Percentiles rank a stretch among this genome's conserved stretches.
Conservation (phyloP, 2,329 filamentous ascomycete species). For the Cercospora sp. region DNA sequence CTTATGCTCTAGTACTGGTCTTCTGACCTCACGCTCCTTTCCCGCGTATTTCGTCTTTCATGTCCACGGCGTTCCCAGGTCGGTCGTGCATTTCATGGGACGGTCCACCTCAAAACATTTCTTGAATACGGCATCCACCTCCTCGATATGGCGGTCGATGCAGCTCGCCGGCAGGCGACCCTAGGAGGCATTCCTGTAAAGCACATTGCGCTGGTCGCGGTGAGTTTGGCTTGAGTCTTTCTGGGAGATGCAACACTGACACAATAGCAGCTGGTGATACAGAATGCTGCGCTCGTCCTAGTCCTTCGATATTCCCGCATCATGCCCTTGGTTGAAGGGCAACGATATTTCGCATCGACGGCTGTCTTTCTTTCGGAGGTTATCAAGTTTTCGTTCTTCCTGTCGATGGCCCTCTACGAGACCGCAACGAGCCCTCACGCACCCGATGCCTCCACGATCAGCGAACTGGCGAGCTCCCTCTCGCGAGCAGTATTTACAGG, state of each 20-base stretch:
- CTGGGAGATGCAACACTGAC: conserved; percentile 25
- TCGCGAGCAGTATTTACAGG: conserved; percentile 79
- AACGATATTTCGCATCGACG: conserved; percentile 90
- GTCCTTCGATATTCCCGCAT: conserved; percentile 93
- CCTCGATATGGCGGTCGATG: conserved; percentile 21
- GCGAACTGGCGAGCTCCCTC: conserved; percentile 70
- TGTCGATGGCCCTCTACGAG: conserved; percentile 86
- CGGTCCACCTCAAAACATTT: conserved; percentile 5
- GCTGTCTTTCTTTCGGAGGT: conserved; percentile 93
- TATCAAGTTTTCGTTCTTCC: conserved; percentile 81
- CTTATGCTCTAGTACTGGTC: conserved; percentile 12
- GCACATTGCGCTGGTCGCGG: conserved; percentile 65
- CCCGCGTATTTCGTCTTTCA: neutral
- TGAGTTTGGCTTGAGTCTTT: conserved; percentile 33
- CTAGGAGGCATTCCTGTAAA: conserved; percentile 63
- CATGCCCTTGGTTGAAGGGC: conserved; percentile 80
- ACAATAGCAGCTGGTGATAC: conserved; percentile 65
- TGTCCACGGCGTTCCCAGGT: neutral
- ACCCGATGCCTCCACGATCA: conserved; percentile 63
- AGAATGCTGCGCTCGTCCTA: conserved; percentile 77
- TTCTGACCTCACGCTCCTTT: conserved; percentile 18
- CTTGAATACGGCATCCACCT: neutral
- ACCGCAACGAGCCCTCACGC: conserved; percentile 77
- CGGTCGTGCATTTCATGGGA: conserved; percentile 11
- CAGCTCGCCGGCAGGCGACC: conserved; percentile 31